Evolutionary conservation across 768 basidiomycete species (phyloP).

Genomic region (Rhizopogon roseolus): DNA sequence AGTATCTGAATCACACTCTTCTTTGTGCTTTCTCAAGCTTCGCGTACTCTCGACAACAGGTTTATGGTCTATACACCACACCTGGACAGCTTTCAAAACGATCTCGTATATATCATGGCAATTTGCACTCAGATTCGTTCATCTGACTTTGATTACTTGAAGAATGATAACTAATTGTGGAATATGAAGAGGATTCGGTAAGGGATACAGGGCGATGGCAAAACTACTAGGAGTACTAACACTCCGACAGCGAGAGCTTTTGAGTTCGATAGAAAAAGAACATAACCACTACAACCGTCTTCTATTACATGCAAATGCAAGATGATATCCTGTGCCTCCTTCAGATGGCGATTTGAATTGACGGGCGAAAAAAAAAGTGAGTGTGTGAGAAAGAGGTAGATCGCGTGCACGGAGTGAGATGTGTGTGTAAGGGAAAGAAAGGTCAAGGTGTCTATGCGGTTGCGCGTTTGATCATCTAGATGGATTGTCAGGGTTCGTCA

Average conservation of each 20-base stretch:
- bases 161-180: slow-evolving; percentile 1
- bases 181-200: not conserved
- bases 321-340: slow-evolving; percentile 59
- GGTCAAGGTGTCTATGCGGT: slow-evolving; percentile 54
- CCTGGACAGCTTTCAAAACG: too few relatives aligned
- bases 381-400: slow-evolving; percentile 27
- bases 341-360: slow-evolving; percentile 52
- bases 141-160: slow-evolving; percentile 4
- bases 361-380: slow-evolving; percentile 13
- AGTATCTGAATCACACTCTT: too few relatives aligned
- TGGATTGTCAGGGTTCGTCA: not conserved
- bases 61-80: too few relatives aligned
- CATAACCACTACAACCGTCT: slow-evolving; percentile 22
- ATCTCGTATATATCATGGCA: not conserved
- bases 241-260: not conserved
- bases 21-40: too few relatives aligned
- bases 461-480: slow-evolving; percentile 74
- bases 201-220: too few relatives aligned
- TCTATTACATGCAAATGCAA: slow-evolving; percentile 59
- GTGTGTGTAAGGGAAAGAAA: slow-evolving; percentile 29
- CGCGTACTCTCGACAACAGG: too few relatives aligned
- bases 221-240: too few relatives aligned
- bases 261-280: not conserved
- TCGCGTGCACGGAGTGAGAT: slow-evolving; percentile 43
- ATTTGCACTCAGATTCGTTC: not conserved